phyloP scores from a whole-genome alignment of 108 stramenopile species.

The Craspedostauros australis region DNA sequence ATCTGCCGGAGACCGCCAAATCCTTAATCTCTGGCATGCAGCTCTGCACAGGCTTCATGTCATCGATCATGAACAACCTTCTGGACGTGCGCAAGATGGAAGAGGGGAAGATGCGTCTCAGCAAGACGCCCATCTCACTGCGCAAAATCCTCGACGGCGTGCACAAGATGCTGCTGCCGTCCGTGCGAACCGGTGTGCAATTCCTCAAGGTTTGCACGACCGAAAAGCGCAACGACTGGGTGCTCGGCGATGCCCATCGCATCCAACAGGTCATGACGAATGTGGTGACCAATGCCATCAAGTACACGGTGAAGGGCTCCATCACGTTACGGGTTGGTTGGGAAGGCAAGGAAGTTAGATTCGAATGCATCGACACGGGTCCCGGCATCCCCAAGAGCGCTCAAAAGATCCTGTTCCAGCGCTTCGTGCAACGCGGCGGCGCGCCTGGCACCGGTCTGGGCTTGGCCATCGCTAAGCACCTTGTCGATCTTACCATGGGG shows the following conservation, averaged over 20 bases:
- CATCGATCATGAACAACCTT: slow-evolving; percentile 69
- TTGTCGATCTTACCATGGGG: slow-evolving; percentile 53
- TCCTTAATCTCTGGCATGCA: slow-evolving; percentile 49
- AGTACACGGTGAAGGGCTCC: slow-evolving; percentile 56
- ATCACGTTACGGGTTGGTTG: slow-evolving; percentile 34
- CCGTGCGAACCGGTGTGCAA: slow-evolving; percentile 36
- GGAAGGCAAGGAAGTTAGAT: slow-evolving; percentile 27
- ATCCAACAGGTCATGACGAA: slow-evolving; percentile 67
- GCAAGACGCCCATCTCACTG: slow-evolving; percentile 25
- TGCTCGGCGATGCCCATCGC: slow-evolving; percentile 54
- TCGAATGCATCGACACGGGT: slow-evolving; percentile 65
- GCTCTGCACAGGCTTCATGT: slow-evolving; percentile 60
- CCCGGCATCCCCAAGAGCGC: slow-evolving; percentile 72
- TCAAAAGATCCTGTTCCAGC: slow-evolving; percentile 57
- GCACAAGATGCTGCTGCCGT: slow-evolving; percentile 50
- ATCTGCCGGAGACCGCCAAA: slow-evolving; percentile 31
- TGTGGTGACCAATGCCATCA: slow-evolving; percentile 65
- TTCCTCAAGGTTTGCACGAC: slow-evolving; percentile 15
- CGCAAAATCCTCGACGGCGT: slow-evolving; percentile 21
- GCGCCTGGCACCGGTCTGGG: slow-evolving; percentile 75
- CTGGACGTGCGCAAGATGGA: slow-evolving; percentile 68
- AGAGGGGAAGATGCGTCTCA: slow-evolving; percentile 60
- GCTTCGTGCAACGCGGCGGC: slow-evolving; percentile 68
- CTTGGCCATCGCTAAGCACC: slow-evolving; percentile 64
- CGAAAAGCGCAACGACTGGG: slow-evolving; percentile 32